A percentile compares a stretch with the other conserved stretches of the same genome.
Evolutionary conservation across 345 rosid genomes (phyloP).

Genomic region (Salix koriyanagi): DNA sequence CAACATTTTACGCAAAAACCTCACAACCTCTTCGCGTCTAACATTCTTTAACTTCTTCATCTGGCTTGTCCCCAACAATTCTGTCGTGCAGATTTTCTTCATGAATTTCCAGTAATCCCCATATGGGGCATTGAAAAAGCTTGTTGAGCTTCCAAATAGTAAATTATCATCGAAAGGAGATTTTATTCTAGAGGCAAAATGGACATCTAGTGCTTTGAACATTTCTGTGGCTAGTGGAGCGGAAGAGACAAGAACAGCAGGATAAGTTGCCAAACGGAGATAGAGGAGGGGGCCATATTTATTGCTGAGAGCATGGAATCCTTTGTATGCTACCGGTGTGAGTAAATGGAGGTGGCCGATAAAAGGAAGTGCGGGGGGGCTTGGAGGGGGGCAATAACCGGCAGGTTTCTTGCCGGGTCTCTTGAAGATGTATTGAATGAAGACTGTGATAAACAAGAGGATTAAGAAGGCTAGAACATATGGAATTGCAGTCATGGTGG

Average conservation of each 20-base stretch:
- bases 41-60: slow-evolving; percentile 2
- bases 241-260: background rate
- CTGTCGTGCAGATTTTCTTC: slow-evolving; percentile 32
- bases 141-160: slow-evolving; percentile 20
- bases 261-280: background rate
- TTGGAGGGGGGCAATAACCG: slow-evolving; percentile 28
- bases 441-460: background rate
- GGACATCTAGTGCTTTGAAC: slow-evolving; percentile 15
- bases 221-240: background rate
- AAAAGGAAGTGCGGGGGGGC: slow-evolving; percentile 9
- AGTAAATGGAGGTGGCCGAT: slow-evolving; percentile 43
- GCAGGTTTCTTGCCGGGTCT: background rate
- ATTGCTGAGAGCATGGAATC: slow-evolving; percentile 14
- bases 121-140: slow-evolving; percentile 31
- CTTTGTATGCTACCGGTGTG: slow-evolving; percentile 20
- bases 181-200: slow-evolving; percentile 17
- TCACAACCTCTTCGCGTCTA: slow-evolving; percentile 13
- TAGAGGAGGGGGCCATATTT: background rate
- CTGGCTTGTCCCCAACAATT: slow-evolving; percentile 11
- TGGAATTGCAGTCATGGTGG: background rate
- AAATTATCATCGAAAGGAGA: slow-evolving; percentile 23
- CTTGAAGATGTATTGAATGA: background rate
- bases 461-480: background rate
- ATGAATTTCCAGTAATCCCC: slow-evolving; percentile 50
- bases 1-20: slow-evolving; percentile 2